Evolutionary conservation across 2,329 filamentous ascomycete genomes (phyloP).

Genomic region (Neophaeococcomyces mojaviensis): DNA sequence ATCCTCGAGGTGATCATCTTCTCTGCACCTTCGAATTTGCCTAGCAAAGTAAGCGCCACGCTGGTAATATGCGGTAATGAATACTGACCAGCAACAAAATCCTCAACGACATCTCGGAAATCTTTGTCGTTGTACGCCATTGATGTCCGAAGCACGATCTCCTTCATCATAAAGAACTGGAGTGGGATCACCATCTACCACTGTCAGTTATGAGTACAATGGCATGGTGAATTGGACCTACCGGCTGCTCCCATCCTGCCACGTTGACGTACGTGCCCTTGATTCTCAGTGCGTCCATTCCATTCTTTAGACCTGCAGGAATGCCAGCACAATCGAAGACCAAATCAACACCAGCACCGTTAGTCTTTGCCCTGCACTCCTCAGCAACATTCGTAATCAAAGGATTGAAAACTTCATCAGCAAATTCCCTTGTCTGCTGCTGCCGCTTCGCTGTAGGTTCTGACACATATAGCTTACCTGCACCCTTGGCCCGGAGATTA

Average conservation of each 20-base stretch:
- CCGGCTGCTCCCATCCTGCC: constrained; percentile 27
- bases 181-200: constrained; percentile 25
- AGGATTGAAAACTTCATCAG: constrained; percentile 13
- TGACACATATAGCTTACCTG: constrained; percentile 10
- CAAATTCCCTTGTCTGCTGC: constrained; percentile 9
- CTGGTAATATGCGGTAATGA: neutral
- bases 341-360: constrained; percentile 27
- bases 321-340: constrained; percentile 31
- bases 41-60: constrained; percentile 13
- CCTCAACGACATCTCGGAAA: constrained; percentile 26
- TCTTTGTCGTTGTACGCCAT: constrained; percentile 26
- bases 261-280: constrained; percentile 29
- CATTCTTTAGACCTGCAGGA: constrained; percentile 26
- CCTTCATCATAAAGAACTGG: constrained; percentile 22
- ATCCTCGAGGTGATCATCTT: constrained; percentile 55
- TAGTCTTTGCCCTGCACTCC: constrained; percentile 24
- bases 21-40: constrained; percentile 27
- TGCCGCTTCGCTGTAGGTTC: constrained; percentile 13
- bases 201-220: neutral
- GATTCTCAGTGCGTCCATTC: constrained; percentile 25
- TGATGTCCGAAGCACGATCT: constrained; percentile 24
- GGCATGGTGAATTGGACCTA: constrained; percentile 13
- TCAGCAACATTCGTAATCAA: constrained; percentile 22
- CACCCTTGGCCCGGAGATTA: constrained; percentile 14
- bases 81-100: constrained; percentile 25